These are phyloP conservation scores for Cadophora malorum DNA, from an alignment of 2,329 filamentous ascomycete species.

Conservation along the genomic window DNA sequence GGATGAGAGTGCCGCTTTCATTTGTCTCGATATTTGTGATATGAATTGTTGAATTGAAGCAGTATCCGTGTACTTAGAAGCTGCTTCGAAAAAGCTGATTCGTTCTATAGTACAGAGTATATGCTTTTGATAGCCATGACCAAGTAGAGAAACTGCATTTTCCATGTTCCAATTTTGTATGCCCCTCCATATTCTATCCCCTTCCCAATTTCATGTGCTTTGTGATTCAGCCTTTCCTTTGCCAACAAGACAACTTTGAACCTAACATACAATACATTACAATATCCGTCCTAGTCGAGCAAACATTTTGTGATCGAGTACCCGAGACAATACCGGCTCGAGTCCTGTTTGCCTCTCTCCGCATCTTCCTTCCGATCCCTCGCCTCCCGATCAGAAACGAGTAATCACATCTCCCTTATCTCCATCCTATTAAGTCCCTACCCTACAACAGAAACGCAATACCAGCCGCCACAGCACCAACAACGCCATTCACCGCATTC, in stretches of 20 bases:
- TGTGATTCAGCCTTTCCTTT: neutral
- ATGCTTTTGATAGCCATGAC: neutral
- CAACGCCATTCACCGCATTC: neutral
- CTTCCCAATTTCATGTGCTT: neutral
- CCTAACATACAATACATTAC: neutral
- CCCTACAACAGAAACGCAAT: slow-evolving; percentile 10
- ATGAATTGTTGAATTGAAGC: too few species aligned
- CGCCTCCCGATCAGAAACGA: neutral
- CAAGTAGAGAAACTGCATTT: neutral
- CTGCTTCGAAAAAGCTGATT: too few species aligned
- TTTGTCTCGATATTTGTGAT: neutral
- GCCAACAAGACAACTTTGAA: neutral
- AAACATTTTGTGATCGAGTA: neutral
- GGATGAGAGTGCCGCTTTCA: neutral
- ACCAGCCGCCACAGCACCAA: slow-evolving; percentile 16
- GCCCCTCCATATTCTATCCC: neutral
- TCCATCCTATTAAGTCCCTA: neutral
- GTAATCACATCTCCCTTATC: neutral
- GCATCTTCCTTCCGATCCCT: neutral
- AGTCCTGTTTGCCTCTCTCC: neutral
- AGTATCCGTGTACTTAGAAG: too few species aligned
- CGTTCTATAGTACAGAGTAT: neutral
- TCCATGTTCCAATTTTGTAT: neutral
- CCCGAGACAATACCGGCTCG: neutral
- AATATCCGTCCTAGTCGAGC: neutral